Conservation (phyloP, 768 basidiomycete species). For the Udeniomyces megalosporus region DNA sequence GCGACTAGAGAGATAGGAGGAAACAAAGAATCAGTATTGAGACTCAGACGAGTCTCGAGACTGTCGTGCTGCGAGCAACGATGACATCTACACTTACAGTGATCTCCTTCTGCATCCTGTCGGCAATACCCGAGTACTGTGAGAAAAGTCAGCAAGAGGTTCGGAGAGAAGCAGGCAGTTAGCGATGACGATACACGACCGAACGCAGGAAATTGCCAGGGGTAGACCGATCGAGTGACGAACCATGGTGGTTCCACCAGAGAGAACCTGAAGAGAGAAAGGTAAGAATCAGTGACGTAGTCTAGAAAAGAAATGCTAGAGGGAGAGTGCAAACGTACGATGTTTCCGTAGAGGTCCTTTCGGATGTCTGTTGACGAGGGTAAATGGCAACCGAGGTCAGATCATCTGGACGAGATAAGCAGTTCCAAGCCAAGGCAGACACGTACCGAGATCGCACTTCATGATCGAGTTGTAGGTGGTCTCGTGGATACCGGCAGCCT, state of each 20-base stretch:
- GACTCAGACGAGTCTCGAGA: too few relatives aligned
- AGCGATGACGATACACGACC: not conserved
- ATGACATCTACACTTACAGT: conserved; percentile 30
- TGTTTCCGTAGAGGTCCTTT: conserved; percentile 55
- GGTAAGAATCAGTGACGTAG: not conserved
- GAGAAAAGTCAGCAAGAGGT: conserved; percentile 5
- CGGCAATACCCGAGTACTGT: conserved; percentile 33
- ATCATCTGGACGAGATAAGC: not conserved
- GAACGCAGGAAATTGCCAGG: too few relatives aligned
- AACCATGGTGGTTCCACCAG: conserved; percentile 87
- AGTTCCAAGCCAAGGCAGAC: not conserved
- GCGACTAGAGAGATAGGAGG: too few relatives aligned
- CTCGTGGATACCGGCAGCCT: conserved; percentile 82
- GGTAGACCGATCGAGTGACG: too few relatives aligned
- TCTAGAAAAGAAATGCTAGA: not conserved
- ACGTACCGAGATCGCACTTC: conserved; percentile 28
- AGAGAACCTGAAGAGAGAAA: conserved; percentile 36
- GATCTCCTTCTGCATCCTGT: conserved; percentile 91
- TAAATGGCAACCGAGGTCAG: not conserved
- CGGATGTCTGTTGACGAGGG: conserved; percentile 46
- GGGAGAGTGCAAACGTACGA: conserved; percentile 60
- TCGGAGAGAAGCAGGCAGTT: not conserved
- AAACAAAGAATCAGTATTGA: too few relatives aligned
- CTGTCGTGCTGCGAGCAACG: too few relatives aligned
- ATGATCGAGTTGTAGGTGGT: conserved; percentile 42